Base-by-base conservation (phyloP, 2,329 filamentous ascomycete species). In the Didymella sp. region DNA sequence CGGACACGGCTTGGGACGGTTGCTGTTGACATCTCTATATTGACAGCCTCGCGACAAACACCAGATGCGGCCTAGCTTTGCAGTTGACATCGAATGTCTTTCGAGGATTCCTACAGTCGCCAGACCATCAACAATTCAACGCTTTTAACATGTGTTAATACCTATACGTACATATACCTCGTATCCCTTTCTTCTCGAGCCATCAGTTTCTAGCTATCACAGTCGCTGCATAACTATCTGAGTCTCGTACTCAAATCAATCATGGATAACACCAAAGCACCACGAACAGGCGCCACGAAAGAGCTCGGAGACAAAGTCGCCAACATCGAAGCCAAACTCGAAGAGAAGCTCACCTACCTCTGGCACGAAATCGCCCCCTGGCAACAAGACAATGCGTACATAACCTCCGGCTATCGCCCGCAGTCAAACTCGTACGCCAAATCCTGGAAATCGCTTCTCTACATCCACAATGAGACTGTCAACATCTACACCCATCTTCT, bases 401-500 rank as follows among this genome's bases (percentile, higher is more conserved):
- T 91, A 56, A 80, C 80, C 52, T 83, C 82, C 24, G 85, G 87
- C 59, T 91, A 91, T 75, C 84, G 88, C 0, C 84, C 85, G 1
- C 80, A 81, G 21, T 87, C 86, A 2, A 82, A 82, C 53, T 89
- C 87, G 0, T 89, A 86, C 73, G 56, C 71, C 13, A 81, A 78
- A 53, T 89, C 85, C 19, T 80, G 85, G 56, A 76, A 81, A 35
- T 87, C 83, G 31, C 77, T 90, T 15, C 74, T 79, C 49, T 87
- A 89, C 73, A 68, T 90, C 13, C 87, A 91, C 76, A 90, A 88
- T 71, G 85, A 88, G 71, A 84, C 84, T 6, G 84, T 91, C 44
- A 91, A 91, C 73, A 90, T 91, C 67, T 90, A 88, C 73, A 83
- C 86, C 3, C 89, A 91, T 73, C 80, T 91, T 12, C 85, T 77